phyloP scores from a whole-genome alignment of 176 grass and related monocot species.

The Phoenix roebelenii region DNA sequence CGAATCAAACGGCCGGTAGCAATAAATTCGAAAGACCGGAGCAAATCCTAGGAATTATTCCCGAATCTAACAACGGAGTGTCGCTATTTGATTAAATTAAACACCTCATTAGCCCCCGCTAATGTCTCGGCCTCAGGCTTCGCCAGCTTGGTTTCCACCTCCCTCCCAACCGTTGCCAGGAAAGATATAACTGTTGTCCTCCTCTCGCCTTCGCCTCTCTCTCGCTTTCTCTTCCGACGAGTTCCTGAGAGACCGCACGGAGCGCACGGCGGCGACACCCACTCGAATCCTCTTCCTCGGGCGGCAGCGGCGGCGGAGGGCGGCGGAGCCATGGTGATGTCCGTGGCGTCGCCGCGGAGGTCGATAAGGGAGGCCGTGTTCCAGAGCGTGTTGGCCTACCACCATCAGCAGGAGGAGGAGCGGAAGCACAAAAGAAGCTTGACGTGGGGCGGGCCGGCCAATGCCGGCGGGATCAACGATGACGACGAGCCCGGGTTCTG shows the following conservation, averaged over 20 bases:
- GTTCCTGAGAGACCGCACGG: too few species aligned
- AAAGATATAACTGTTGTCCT: too few species aligned
- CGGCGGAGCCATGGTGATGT: slow-evolving; percentile 35
- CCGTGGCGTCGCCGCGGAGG: slow-evolving; percentile 52
- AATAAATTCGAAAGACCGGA: too few species aligned
- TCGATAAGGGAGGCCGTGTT: slow-evolving; percentile 72
- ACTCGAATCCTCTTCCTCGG: background rate
- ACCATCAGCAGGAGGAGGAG: slow-evolving; percentile 42
- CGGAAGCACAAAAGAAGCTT: slow-evolving; percentile 50
- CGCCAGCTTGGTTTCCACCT: slow-evolving; percentile 33
- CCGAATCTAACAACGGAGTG: background rate
- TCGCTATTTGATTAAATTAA: background rate
- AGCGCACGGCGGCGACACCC: too few species aligned
- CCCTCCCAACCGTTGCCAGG: background rate
- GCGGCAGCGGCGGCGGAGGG: background rate
- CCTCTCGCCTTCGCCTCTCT: background rate
- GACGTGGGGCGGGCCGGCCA: slow-evolving; percentile 32
- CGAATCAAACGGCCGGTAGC: too few species aligned
- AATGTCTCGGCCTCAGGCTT: slow-evolving; percentile 1
- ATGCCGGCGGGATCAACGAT: slow-evolving; percentile 31
- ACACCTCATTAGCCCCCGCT: background rate
- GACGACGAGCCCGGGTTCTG: slow-evolving; percentile 62
- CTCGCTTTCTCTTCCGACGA: background rate
- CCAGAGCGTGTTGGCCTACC: slow-evolving; percentile 66
- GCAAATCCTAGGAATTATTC: slow-evolving; percentile 21